These are phyloP conservation scores for Diaporthe sp. DNA, from an alignment of 2,329 filamentous ascomycete species.

Conservation along the genomic window DNA sequence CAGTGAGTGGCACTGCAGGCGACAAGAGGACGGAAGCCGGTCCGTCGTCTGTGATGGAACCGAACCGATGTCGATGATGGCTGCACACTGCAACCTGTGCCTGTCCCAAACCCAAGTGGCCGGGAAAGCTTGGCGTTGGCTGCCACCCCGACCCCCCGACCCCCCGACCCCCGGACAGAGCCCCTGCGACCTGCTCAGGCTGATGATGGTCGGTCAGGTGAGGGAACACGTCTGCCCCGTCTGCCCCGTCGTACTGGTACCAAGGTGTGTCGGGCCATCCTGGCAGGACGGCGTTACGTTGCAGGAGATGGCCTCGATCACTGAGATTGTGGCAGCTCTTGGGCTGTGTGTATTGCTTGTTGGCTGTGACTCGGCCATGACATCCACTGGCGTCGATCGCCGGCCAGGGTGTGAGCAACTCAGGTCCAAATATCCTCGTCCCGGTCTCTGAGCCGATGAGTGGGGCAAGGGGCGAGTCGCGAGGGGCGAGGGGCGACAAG, in stretches of 20 bases:
- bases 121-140: constrained; percentile 23
- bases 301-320: constrained; percentile 9
- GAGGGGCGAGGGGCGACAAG: not conserved
- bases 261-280: no score
- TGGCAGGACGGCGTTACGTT: constrained; percentile 12
- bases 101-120: constrained; percentile 19
- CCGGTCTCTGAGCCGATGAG: not conserved
- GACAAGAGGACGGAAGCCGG: not conserved
- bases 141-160: no score
- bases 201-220: not conserved
- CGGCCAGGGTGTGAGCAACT: not conserved
- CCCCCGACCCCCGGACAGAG: no score
- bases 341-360: not conserved
- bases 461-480: no score
- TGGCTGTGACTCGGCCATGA: constrained; percentile 14
- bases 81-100: not conserved
- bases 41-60: constrained; percentile 2
- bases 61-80: constrained; percentile 11
- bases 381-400: not conserved
- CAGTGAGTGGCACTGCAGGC: not conserved
- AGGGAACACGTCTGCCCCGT: no score
- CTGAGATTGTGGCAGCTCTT: not conserved
- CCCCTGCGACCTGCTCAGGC: not conserved
- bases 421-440: not conserved
- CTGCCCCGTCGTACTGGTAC: no score